Conservation (phyloP, 1,139 yeast species). For the Zygosaccharomyces sapae region DNA sequence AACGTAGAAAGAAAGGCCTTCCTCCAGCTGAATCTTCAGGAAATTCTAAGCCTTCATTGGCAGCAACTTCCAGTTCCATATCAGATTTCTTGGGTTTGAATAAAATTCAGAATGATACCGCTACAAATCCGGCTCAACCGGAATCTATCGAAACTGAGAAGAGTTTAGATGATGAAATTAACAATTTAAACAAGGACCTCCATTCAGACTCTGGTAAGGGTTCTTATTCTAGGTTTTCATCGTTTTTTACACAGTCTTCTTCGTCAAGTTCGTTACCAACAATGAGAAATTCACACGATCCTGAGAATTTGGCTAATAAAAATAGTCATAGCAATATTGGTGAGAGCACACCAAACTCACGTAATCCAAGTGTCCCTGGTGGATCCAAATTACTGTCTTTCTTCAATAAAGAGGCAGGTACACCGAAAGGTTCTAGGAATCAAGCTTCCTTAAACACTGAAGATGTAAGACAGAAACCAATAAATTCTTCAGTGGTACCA, state of each 20-base stretch:
- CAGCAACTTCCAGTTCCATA: slow-evolving; percentile 28
- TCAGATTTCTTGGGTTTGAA: slow-evolving; percentile 33
- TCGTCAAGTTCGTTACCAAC: slow-evolving; percentile 11
- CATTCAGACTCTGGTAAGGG: slow-evolving; percentile 20
- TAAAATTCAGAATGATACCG: slow-evolving; percentile 13
- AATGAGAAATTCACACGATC: slow-evolving; percentile 13
- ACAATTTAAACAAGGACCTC: slow-evolving; percentile 12
- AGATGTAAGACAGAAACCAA: slow-evolving; percentile 6
- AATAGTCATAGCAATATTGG: not conserved
- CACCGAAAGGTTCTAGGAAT: slow-evolving; percentile 10
- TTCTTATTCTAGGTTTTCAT: slow-evolving; percentile 34
- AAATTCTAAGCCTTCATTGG: slow-evolving; percentile 11
- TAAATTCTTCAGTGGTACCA: not conserved
- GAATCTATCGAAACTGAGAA: not conserved
- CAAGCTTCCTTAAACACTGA: slow-evolving; percentile 3
- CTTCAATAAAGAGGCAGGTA: slow-evolving; percentile 23
- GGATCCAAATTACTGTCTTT: slow-evolving; percentile 34
- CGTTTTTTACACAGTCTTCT: slow-evolving; percentile 30
- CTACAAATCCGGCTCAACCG: not conserved
- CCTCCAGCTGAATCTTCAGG: slow-evolving; percentile 9
- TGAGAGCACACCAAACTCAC: slow-evolving; percentile 7
- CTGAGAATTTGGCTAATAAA: slow-evolving; percentile 1
- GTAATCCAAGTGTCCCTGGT: slow-evolving; percentile 16
- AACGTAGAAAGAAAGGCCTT: slow-evolving; percentile 48
- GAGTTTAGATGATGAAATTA: not conserved